phyloP scores from a whole-genome alignment of 768 basidiomycete genomes.

The Auriscalpium microsporum region DNA sequence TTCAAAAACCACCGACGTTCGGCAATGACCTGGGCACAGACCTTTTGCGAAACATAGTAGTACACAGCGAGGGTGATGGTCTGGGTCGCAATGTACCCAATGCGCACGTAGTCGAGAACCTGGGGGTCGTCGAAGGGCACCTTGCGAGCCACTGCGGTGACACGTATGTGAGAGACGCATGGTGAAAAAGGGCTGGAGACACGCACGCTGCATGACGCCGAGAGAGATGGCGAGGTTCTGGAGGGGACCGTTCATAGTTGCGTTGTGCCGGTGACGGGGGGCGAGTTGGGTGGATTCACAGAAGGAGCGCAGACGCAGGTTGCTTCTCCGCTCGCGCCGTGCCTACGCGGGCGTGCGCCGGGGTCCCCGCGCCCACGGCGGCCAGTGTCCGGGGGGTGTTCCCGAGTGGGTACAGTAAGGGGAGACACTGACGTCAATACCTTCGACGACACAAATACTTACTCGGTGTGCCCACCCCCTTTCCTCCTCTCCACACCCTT shows the following conservation, averaged over 20 bases:
- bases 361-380: neutral
- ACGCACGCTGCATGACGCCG: constrained; percentile 82
- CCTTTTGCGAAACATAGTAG: constrained; percentile 71
- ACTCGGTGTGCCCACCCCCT: neutral
- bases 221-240: constrained; percentile 81
- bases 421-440: neutral
- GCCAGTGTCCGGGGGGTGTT: neutral
- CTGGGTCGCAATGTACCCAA: constrained; percentile 75
- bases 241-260: constrained; percentile 11
- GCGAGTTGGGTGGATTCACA: neutral
- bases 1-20: too few relatives aligned
- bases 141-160: constrained; percentile 67
- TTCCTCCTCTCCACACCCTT: neutral
- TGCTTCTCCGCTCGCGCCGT: neutral
- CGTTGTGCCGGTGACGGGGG: neutral
- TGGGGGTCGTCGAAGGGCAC: constrained; percentile 87
- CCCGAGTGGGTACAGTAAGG: neutral
- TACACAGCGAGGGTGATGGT: constrained; percentile 62
- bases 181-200: neutral
- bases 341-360: neutral
- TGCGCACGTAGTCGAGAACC: constrained; percentile 72
- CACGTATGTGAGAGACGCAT: constrained; percentile 8
- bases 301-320: neutral
- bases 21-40: constrained; percentile 26
- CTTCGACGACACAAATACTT: neutral